phyloP scores from a whole-genome alignment of 2,329 filamentous ascomycete genomes.

The Plectosphaerella cucumerina region DNA sequence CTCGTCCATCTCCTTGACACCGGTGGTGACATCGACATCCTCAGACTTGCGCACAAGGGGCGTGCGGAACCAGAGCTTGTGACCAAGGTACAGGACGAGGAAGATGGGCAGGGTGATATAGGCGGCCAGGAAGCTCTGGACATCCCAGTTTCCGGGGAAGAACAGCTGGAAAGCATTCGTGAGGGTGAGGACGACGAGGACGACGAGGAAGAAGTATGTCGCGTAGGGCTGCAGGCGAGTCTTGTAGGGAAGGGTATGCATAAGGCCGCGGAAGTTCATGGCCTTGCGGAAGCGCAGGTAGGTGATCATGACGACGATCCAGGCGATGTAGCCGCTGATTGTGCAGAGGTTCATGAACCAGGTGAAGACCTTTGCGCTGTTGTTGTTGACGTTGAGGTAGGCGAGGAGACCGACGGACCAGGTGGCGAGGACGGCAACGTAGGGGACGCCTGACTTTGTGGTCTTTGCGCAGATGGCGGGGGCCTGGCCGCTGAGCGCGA shows the following conservation, averaged over 20 bases:
- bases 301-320: conserved; percentile 54
- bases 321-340: conserved; percentile 56
- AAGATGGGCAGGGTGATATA: conserved; percentile 64
- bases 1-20: conserved; percentile 60
- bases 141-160: conserved; percentile 60
- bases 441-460: conserved; percentile 58
- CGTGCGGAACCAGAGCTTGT: conserved; percentile 50
- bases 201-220: conserved; percentile 53
- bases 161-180: conserved; percentile 77
- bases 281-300: conserved; percentile 58
- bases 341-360: conserved; percentile 72
- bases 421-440: conserved; percentile 46
- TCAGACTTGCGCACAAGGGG: conserved; percentile 34
- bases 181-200: conserved; percentile 59
- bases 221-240: conserved; percentile 58
- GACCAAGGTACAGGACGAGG: conserved; percentile 53
- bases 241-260: conserved; percentile 46
- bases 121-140: conserved; percentile 57
- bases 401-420: conserved; percentile 60
- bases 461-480: conserved; percentile 57
- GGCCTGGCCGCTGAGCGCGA: conserved; percentile 63
- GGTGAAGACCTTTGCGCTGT: conserved; percentile 59
- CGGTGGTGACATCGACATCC: conserved; percentile 53
- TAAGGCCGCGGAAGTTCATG: conserved; percentile 46
- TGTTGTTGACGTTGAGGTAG: conserved; percentile 64